Percentiles rank a stretch among this genome's conserved stretches.
Evolutionary conservation across 2,329 filamentous ascomycete genomes (phyloP).

Genomic region (Periconia sp.): DNA sequence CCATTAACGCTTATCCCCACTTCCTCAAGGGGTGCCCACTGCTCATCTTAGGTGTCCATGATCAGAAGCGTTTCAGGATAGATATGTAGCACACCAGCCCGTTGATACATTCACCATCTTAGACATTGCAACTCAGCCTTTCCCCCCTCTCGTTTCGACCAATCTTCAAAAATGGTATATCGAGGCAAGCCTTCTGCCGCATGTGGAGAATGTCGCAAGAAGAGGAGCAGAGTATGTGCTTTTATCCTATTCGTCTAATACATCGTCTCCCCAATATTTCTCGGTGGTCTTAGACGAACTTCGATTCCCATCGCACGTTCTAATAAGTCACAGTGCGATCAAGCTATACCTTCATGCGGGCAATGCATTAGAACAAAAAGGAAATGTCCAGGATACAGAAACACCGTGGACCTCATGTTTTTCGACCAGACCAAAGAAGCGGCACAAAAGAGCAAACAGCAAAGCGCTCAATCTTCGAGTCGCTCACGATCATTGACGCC

Average conservation of each 20-base stretch:
- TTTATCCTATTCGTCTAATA: too few species aligned
- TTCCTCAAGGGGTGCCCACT: neutral
- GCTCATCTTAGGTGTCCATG: neutral
- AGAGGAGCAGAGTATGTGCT: constrained; percentile 27
- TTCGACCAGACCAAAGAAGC: constrained; percentile 28
- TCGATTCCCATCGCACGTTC: neutral
- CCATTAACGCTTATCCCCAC: neutral
- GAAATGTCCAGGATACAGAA: constrained; percentile 30
- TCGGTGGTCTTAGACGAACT: neutral
- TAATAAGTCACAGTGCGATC: constrained; percentile 24
- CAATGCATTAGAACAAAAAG: constrained; percentile 30
- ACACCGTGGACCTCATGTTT: constrained; percentile 29
- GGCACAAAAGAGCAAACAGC: constrained; percentile 15
- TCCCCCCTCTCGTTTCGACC: neutral
- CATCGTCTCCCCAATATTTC: neutral
- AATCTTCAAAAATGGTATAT: constrained; percentile 21
- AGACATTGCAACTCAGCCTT: too few species aligned
- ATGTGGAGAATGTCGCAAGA: constrained; percentile 33
- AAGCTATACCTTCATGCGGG: constrained; percentile 24
- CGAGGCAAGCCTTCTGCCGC: constrained; percentile 14
- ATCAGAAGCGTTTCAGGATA: neutral
- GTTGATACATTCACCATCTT: too few species aligned
- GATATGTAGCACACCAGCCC: neutral
- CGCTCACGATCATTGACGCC: neutral
- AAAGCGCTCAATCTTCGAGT: neutral